Evolutionary conservation across 805 yeast genomes (phyloP).

Genomic region (Millerozyma acaciae): DNA sequence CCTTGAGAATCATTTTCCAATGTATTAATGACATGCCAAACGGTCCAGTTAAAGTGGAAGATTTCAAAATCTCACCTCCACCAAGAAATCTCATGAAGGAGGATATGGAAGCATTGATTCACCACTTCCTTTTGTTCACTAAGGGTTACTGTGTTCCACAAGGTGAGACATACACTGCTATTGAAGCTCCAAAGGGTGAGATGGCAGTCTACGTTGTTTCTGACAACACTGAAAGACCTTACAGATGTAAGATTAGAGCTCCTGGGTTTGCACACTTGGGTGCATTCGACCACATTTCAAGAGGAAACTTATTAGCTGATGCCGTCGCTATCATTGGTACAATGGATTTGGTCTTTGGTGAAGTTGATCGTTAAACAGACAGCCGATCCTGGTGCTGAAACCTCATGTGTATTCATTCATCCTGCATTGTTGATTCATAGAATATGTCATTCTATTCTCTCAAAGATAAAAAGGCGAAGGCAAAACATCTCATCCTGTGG

Average conservation of each 20-base stretch:
- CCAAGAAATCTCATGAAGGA: conserved; percentile 80
- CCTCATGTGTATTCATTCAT: conserved; percentile 2
- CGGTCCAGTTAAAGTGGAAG: conserved; percentile 89
- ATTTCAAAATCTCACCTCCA: conserved; percentile 80
- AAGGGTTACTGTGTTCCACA: conserved; percentile 87
- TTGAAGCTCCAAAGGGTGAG: conserved; percentile 94
- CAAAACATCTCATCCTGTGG: conserved; percentile 1
- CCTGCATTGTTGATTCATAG: conserved; percentile 11
- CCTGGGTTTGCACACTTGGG: conserved; percentile 91
- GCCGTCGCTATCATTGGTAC: conserved; percentile 93
- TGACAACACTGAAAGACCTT: conserved; percentile 88
- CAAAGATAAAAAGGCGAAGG: conserved; percentile 1
- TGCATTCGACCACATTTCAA: conserved; percentile 81
- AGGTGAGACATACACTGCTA: conserved; percentile 88
- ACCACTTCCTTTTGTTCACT: conserved; percentile 82
- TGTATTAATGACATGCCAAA: conserved; percentile 90
- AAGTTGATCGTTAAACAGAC: conserved; percentile 71
- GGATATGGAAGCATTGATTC: conserved; percentile 90
- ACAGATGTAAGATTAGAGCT: conserved; percentile 90
- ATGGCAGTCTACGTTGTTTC: conserved; percentile 88
- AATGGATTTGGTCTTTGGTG: conserved; percentile 93
- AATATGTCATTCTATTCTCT: conserved; percentile 4
- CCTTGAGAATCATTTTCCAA: conserved; percentile 83
- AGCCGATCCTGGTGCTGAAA: conserved; percentile 3
- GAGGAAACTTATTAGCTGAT: conserved; percentile 86